Conservation (phyloP, 192 early-diverging fungal species). For the Dimargaris cristalligena region DNA sequence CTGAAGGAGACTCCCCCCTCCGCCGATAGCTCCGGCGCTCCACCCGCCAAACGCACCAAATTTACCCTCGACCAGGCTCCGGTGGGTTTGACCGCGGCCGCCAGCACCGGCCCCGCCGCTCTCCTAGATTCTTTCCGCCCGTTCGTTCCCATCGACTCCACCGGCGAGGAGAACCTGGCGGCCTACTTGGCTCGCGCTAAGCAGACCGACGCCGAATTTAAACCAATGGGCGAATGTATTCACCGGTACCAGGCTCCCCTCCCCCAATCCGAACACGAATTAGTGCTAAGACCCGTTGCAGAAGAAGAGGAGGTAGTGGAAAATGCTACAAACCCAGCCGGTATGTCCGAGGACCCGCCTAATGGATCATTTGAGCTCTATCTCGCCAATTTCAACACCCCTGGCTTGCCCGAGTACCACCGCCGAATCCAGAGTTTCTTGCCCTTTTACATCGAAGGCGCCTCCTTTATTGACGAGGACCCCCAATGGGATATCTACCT, state of each 20-base stretch:
- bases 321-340: constrained; percentile 26
- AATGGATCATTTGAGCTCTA: no score
- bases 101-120: neutral
- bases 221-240: constrained; percentile 62
- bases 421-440: constrained; percentile 59
- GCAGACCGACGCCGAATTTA: constrained; percentile 28
- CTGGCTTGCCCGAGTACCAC: constrained; percentile 59
- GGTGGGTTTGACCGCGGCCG: no score
- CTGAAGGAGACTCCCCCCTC: neutral
- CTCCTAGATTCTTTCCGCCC: neutral
- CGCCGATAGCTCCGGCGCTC: neutral
- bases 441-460: constrained; percentile 80
- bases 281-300: no score
- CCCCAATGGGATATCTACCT: constrained; percentile 62
- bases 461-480: constrained; percentile 73
- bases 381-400: constrained; percentile 34
- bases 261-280: no score
- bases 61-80: neutral
- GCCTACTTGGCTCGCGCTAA: neutral
- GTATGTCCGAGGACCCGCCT: no score
- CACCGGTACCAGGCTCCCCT: constrained; percentile 53
- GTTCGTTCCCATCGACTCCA: constrained; percentile 1
- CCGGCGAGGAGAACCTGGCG: neutral
- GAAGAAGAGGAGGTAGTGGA: no score
- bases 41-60: neutral